Conservation (phyloP, 306 rosid genomes). For the Lathyrus oleraceus region DNA sequence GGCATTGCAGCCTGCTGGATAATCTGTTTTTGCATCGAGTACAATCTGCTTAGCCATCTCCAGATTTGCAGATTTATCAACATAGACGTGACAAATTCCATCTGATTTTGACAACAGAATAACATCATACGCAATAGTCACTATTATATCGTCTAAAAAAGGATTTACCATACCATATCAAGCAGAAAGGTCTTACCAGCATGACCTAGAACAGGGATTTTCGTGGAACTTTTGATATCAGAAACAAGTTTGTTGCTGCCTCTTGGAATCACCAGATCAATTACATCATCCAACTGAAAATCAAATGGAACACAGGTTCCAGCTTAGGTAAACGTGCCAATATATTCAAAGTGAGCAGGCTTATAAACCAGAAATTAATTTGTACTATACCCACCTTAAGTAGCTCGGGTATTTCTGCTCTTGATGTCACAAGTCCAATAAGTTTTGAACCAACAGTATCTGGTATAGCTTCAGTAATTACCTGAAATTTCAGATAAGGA, state of each 20-base stretch:
- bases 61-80: slow-evolving; percentile 91
- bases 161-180: slow-evolving; percentile 4
- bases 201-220: slow-evolving; percentile 98
- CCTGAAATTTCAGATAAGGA: slow-evolving; percentile 45
- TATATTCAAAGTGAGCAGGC: slow-evolving; percentile 29
- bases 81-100: slow-evolving; percentile 94
- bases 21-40: slow-evolving; percentile 88
- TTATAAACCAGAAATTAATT: slow-evolving; percentile 31
- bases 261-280: slow-evolving; percentile 96
- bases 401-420: slow-evolving; percentile 94
- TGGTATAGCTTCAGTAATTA: slow-evolving; percentile 90
- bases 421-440: slow-evolving; percentile 93
- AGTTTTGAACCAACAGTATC: slow-evolving; percentile 80
- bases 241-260: slow-evolving; percentile 98
- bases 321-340: slow-evolving; percentile 29
- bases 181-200: slow-evolving; percentile 71
- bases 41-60: slow-evolving; percentile 79
- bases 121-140: slow-evolving; percentile 10
- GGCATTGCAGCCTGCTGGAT: slow-evolving; percentile 98
- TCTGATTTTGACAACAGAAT: slow-evolving; percentile 58
- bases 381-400: slow-evolving; percentile 59
- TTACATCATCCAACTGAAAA: slow-evolving; percentile 84
- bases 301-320: slow-evolving; percentile 24
- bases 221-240: slow-evolving; percentile 85
- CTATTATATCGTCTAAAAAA: slow-evolving; percentile 11